Evolutionary conservation across 2,329 filamentous ascomycete species (phyloP).

Genomic region (Dactylellina drechsleri): DNA sequence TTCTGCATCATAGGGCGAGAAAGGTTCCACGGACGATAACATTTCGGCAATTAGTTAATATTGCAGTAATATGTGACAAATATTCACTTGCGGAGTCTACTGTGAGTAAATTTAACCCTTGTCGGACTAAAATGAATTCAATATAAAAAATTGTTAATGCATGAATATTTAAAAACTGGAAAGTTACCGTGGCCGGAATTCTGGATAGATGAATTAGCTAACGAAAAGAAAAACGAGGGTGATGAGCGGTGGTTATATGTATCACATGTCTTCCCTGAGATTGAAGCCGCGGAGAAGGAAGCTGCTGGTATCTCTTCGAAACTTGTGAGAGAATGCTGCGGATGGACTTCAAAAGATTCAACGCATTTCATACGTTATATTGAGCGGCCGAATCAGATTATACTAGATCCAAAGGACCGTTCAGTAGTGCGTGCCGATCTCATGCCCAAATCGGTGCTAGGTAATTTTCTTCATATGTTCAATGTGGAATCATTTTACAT

Average conservation of each 20-base stretch:
- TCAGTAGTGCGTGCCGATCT: conserved; percentile 19
- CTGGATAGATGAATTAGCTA: conserved; percentile 21
- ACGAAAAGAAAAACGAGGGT: conserved; percentile 12
- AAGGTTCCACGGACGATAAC: conserved; percentile 27
- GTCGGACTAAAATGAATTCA: no score
- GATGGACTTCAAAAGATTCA: conserved; percentile 29
- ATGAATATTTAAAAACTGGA: not conserved
- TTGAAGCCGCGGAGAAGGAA: conserved; percentile 11
- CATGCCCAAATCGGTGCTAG: conserved; percentile 9
- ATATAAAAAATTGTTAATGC: not conserved
- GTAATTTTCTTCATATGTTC: not conserved
- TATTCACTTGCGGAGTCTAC: conserved; percentile 8
- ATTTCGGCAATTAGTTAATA: conserved; percentile 18
- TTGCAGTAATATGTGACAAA: conserved; percentile 24
- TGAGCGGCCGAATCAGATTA: conserved; percentile 5
- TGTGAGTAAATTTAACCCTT: not conserved
- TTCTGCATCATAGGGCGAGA: conserved; percentile 26
- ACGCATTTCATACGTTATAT: conserved; percentile 24
- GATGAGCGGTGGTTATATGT: conserved; percentile 27
- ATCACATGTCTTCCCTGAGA: conserved; percentile 23
- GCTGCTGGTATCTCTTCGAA: conserved; percentile 20
- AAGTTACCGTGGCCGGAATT: conserved; percentile 33
- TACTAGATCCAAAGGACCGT: conserved; percentile 15
- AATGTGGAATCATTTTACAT: no score
- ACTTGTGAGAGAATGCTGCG: conserved; percentile 20